phyloP scores from a whole-genome alignment of 2,329 filamentous ascomycete genomes.

The Fusarium brevicatenulatum region DNA sequence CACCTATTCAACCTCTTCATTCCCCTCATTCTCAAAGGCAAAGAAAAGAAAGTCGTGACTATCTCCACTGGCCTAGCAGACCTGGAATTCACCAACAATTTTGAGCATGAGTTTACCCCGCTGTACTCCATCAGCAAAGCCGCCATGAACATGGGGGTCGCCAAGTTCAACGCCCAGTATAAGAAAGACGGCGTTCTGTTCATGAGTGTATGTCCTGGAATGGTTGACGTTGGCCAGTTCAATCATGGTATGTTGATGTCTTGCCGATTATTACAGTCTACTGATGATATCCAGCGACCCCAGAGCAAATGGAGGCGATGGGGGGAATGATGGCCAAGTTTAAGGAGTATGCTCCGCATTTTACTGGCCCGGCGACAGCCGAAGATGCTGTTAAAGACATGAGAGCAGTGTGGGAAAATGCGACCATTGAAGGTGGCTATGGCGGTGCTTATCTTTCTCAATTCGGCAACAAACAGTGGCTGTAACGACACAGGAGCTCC shows the following conservation, averaged over 20 bases:
- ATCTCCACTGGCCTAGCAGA: background rate
- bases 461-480: background rate
- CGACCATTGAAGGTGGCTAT: background rate
- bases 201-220: background rate
- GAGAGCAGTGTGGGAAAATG: background rate
- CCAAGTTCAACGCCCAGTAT: background rate
- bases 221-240: background rate
- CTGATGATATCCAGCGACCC: fast-evolving
- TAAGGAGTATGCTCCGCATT: background rate
- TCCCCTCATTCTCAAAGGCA: background rate
- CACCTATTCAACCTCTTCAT: background rate
- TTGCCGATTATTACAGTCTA: fast-evolving
- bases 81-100: background rate
- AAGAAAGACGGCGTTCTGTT: background rate
- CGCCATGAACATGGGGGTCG: background rate
- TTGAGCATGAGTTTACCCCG: background rate
- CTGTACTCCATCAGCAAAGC: background rate
- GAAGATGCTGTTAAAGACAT: background rate
- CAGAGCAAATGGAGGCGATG: background rate
- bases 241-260: background rate
- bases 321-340: background rate
- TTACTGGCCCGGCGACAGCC: background rate
- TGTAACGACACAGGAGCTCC: fast-evolving
- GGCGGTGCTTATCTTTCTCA: background rate
- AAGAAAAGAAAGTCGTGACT: background rate